Conservation (phyloP, 2,329 filamentous ascomycete species). For the Ceratocystis lukuohia region DNA sequence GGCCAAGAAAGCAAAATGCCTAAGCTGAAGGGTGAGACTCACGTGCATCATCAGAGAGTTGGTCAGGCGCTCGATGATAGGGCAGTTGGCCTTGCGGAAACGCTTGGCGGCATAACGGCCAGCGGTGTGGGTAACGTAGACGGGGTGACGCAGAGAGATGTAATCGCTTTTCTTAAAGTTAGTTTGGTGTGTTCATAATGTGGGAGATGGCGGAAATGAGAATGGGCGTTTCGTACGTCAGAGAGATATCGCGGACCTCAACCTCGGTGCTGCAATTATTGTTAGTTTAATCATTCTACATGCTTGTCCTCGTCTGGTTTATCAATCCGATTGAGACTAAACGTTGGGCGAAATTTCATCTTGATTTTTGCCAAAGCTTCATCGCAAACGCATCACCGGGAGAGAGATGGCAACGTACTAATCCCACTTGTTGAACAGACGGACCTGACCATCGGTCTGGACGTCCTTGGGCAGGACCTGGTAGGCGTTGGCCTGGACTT, state of each 20-base stretch:
- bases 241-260: constrained; percentile 98
- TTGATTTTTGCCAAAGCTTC: constrained; percentile 7
- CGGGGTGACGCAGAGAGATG: constrained; percentile 97
- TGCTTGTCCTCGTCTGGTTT: neutral
- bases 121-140: constrained; percentile 98
- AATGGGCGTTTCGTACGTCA: constrained; percentile 56
- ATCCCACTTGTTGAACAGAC: constrained; percentile 95
- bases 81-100: constrained; percentile 99
- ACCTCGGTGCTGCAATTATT: constrained; percentile 48
- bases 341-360: neutral
- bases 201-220: neutral
- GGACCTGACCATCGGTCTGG: constrained; percentile 79
- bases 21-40: constrained; percentile 11
- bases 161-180: constrained; percentile 60
- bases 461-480: constrained; percentile 87
- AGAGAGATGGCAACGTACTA: constrained; percentile 36
- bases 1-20: neutral
- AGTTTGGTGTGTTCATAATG: constrained; percentile 7
- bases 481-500: constrained; percentile 68
- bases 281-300: constrained; percentile 11
- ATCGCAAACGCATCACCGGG: constrained; percentile 11
- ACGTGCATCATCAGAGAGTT: constrained; percentile 99
- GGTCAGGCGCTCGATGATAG: constrained; percentile 99
- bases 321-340: neutral
- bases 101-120: constrained; percentile 98